Base-by-base conservation (phyloP, 1,284 basidiomycete genomes). In the Trichosporon coremiiforme region DNA sequence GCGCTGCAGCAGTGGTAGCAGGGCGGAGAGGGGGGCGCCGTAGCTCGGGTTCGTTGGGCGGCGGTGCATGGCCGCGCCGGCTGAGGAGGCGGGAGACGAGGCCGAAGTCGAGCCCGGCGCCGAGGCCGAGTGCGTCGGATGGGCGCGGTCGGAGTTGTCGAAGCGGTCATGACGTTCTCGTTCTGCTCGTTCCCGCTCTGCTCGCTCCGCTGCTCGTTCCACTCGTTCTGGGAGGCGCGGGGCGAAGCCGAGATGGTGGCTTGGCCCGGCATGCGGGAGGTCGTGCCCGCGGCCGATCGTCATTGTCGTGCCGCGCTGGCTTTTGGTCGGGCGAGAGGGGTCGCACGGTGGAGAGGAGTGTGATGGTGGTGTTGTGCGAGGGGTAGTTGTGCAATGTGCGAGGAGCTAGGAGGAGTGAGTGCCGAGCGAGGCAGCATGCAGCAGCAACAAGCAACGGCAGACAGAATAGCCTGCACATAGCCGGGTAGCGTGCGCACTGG, bases 241-340 rank as follows among this genome's bases (percentile, higher is more conserved):
- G 50, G 17, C 22, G 50, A 20, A 53, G 20, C 20, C 50, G 45
- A 17, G 17, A 25, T 25, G 25, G 50, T 25, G 50, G 22, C 20
- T 25, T 10, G n/a, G 50, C 15, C 50, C 20, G 20, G 50, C 10
- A 20, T 22, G 45, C 17, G 17, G 15, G 29, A 13, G 29, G 57
- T 62, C 57, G 57, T 33, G 57, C 57, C 57, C 25, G 45, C 45
- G 50, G 50, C 57, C 57, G 57, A 62, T 62, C 57, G 57, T 62
- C 57, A 62, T 62, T 20, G 29, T 33, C 29, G 29, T 9, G 57
- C 29, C 31, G 57, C 29, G 57, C 29, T n/a, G 57, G 57, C 29
- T 62, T 25, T 29, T 57, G 9, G 53, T 9, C 10, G 17, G n/a
- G 57, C 13, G 55, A 35, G 33, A 31, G 29, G 12, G 17, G 57